Evolutionary conservation across 495 filamentous ascomycete genomes (phyloP).

Genomic region (Delitschia confertaspora): DNA sequence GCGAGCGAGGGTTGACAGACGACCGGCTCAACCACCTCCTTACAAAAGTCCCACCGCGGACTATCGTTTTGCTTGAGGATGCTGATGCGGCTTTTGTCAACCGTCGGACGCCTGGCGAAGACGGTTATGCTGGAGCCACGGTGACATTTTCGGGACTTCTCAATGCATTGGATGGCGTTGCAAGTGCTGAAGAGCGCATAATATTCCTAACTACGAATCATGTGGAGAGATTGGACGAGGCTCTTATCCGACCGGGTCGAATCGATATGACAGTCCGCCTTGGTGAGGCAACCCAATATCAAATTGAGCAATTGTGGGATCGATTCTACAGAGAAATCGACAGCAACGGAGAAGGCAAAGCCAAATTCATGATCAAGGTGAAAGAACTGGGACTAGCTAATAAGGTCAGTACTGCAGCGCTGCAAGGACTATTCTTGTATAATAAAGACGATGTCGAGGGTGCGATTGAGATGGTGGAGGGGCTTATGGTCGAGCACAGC

Average conservation of each 20-base stretch:
- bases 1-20: conserved; percentile 86
- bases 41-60: conserved; percentile 77
- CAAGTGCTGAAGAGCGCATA: conserved; percentile 89
- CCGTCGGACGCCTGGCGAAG: conserved; percentile 58
- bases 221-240: conserved; percentile 77
- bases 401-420: conserved; percentile 72
- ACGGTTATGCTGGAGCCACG: conserved; percentile 82
- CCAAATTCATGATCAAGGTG: conserved; percentile 43
- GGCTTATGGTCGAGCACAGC: conserved; percentile 35
- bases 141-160: conserved; percentile 92
- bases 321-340: conserved; percentile 88
- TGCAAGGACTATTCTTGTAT: conserved; percentile 89
- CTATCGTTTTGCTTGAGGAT: conserved; percentile 83
- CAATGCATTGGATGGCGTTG: conserved; percentile 89
- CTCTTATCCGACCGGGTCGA: conserved; percentile 79
- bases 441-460: conserved; percentile 86
- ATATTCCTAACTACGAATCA: conserved; percentile 95
- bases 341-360: conserved; percentile 44
- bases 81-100: conserved; percentile 89
- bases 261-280: conserved; percentile 90
- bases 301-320: conserved; percentile 83
- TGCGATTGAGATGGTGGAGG: conserved; percentile 70
- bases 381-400: conserved; percentile 46
- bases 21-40: conserved; percentile 83
- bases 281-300: conserved; percentile 76